A percentile compares a stretch with the other conserved stretches of the same genome.
These are phyloP conservation scores for Colletotrichum falcatum DNA, from an alignment of 2,329 filamentous ascomycete genomes.

Conservation along the genomic window DNA sequence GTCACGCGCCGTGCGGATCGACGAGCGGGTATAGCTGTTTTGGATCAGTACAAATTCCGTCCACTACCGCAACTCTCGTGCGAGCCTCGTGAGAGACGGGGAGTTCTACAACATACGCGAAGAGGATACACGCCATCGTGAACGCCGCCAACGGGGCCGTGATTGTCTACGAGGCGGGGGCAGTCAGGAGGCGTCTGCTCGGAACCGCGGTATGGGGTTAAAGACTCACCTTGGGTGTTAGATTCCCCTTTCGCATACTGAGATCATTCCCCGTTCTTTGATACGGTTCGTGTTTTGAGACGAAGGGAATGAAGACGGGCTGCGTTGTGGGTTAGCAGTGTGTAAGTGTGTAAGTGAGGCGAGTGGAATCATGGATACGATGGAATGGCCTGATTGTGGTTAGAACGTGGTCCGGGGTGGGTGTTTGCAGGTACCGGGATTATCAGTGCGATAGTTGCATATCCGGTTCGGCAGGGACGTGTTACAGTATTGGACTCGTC, in stretches of 20 bases:
- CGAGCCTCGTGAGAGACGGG: neutral
- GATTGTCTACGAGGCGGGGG: constrained; percentile 51
- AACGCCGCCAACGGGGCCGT: constrained; percentile 65
- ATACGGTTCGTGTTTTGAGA: neutral
- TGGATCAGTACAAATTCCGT: neutral
- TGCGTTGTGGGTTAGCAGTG: constrained; percentile 13
- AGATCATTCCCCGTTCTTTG: constrained; percentile 4
- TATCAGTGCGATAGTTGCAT: neutral
- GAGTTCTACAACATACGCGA: constrained; percentile 53
- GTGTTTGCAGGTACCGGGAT: constrained; percentile 14
- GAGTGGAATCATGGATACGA: constrained; percentile 9
- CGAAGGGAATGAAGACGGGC: neutral
- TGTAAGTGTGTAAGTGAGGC: constrained; percentile 15
- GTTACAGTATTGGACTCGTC: neutral
- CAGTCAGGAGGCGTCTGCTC: constrained; percentile 1
- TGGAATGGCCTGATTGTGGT: constrained; percentile 34
- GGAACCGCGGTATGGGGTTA: neutral
- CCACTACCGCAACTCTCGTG: neutral
- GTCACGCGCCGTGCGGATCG: constrained; percentile 53
- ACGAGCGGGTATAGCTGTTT: constrained; percentile 55
- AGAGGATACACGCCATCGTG: constrained; percentile 64
- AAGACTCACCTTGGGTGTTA: constrained; percentile 37
- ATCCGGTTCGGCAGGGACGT: neutral
- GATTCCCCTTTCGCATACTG: constrained; percentile 40
- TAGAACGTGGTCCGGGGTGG: neutral